phyloP scores from a whole-genome alignment of 108 stramenopile genomes.

The Conticribra guillardii region DNA sequence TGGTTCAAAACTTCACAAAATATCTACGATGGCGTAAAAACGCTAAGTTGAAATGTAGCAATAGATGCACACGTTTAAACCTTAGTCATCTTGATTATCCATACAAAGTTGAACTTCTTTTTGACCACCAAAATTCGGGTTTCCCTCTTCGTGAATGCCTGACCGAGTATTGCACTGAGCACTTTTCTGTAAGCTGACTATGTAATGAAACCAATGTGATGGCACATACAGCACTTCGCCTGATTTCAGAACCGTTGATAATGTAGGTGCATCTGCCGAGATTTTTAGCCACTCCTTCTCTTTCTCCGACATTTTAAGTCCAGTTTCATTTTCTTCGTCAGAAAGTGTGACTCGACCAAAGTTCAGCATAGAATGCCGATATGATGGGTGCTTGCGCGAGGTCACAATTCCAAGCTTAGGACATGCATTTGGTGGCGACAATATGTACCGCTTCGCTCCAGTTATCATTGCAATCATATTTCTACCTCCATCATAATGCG shows the following conservation, averaged over 20 bases:
- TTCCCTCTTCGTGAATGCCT: conserved; percentile 67
- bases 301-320: conserved; percentile 56
- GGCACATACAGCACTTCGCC: conserved; percentile 94
- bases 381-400: conserved; percentile 57
- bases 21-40: neutral
- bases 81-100: conserved; percentile 14
- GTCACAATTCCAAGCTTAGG: conserved; percentile 81
- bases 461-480: conserved; percentile 95
- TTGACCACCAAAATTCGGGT: conserved; percentile 61
- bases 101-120: conserved; percentile 47
- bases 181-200: conserved; percentile 84
- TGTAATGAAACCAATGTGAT: conserved; percentile 95
- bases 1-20: neutral
- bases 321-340: conserved; percentile 39
- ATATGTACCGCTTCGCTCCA: conserved; percentile 93
- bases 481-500: conserved; percentile 92
- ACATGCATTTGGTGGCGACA: conserved; percentile 87
- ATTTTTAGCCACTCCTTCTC: conserved; percentile 75
- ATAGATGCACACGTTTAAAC: neutral
- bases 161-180: conserved; percentile 93
- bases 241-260: conserved; percentile 87
- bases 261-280: conserved; percentile 49
- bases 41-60: too few relatives aligned
- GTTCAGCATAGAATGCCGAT: conserved; percentile 87
- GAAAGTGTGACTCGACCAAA: conserved; percentile 72